These are phyloP conservation scores for Lipomyces yamanashiensis DNA, from an alignment of 805 yeast species.

Conservation along the genomic window DNA sequence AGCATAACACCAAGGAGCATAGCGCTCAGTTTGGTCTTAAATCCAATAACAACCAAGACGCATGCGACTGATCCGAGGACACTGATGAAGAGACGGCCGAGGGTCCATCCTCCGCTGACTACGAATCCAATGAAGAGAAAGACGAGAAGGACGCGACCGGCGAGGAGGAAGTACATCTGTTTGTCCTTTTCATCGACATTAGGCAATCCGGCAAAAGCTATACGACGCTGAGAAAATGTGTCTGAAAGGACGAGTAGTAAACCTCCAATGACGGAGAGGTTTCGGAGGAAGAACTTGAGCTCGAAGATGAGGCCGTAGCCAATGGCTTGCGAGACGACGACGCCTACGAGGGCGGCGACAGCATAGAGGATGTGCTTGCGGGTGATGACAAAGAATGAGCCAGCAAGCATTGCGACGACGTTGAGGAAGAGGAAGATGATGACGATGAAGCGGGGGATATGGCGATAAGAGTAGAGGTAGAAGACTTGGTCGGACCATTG, in stretches of 20 bases:
- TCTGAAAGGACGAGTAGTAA: constrained; percentile 84
- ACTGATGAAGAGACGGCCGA: constrained; percentile 65
- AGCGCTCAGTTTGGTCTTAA: constrained; percentile 89
- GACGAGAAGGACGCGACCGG: constrained; percentile 85
- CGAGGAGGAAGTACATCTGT: constrained; percentile 79
- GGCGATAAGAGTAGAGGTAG: constrained; percentile 79
- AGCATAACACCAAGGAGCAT: constrained; percentile 66
- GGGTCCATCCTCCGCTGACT: constrained; percentile 72
- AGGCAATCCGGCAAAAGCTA: constrained; percentile 34
- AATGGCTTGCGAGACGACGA: constrained; percentile 80
- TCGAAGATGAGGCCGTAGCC: constrained; percentile 87
- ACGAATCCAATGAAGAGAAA: constrained; percentile 85
- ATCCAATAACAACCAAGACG: constrained; percentile 84
- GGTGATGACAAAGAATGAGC: constrained; percentile 71
- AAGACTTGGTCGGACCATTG: constrained; percentile 93
- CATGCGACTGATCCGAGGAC: constrained; percentile 72
- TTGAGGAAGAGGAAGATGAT: constrained; percentile 69
- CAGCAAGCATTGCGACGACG: constrained; percentile 69
- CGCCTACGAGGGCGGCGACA: constrained; percentile 67
- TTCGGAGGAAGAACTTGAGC: constrained; percentile 79
- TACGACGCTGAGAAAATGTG: constrained; percentile 74
- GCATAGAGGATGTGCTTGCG: constrained; percentile 73
- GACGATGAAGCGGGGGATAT: constrained; percentile 76
- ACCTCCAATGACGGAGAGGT: constrained; percentile 90
- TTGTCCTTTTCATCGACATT: constrained; percentile 54